Conservation (phyloP, 108 stramenopile species). For the Nitzschia sp. region DNA sequence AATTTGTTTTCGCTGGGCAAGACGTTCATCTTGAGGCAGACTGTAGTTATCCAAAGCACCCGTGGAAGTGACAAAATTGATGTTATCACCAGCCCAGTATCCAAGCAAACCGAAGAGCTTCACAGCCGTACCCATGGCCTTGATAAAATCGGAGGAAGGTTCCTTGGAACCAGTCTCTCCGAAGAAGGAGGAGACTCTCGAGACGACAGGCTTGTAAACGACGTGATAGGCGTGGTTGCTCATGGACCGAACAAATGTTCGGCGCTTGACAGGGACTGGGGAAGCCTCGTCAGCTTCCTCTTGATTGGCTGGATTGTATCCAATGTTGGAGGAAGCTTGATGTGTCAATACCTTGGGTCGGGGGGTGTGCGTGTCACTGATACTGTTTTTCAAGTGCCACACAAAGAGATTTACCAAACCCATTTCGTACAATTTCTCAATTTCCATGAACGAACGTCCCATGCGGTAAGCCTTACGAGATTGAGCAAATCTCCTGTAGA, state of each 20-base stretch:
- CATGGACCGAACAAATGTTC: constrained; percentile 1
- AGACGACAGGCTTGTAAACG: constrained; percentile 43
- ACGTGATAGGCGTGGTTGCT: constrained; percentile 20
- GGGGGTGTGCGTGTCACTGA: neutral
- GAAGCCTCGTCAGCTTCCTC: neutral
- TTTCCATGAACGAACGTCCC: constrained; percentile 67
- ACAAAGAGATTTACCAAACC: constrained; percentile 43
- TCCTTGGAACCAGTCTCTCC: constrained; percentile 2
- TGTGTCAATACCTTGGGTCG: constrained; percentile 21
- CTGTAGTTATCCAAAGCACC: constrained; percentile 58
- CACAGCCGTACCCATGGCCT: constrained; percentile 48
- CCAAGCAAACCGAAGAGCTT: constrained; percentile 71
- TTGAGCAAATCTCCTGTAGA: constrained; percentile 57
- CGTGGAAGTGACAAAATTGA: constrained; percentile 56
- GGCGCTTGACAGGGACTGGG: neutral
- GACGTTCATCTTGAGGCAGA: constrained; percentile 17
- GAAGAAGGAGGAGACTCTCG: constrained; percentile 26
- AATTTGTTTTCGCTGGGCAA: constrained; percentile 22
- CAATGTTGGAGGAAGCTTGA: constrained; percentile 51
- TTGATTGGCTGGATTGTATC: constrained; percentile 35
- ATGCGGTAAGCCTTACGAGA: constrained; percentile 78
- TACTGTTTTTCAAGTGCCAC: constrained; percentile 34
- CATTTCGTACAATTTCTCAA: constrained; percentile 57
- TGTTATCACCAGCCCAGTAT: constrained; percentile 79
- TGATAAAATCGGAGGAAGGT: constrained; percentile 45